Conservation (phyloP, 805 yeast species). For the Candida rishiriensis region DNA sequence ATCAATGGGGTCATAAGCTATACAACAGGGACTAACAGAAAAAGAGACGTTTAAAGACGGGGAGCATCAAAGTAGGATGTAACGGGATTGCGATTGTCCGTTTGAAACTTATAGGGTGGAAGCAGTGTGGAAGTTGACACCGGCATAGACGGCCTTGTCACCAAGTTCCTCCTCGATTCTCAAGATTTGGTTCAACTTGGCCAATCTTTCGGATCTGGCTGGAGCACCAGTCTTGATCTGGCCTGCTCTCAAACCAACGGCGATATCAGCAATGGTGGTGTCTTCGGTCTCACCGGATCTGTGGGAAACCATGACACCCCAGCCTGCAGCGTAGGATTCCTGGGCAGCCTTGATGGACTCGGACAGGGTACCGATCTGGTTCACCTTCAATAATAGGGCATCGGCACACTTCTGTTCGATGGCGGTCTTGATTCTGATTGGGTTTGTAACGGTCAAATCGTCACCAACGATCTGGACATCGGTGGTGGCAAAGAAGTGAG, state of each 20-base stretch:
- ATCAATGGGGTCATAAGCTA: too few relatives aligned
- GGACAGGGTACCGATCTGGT: slow-evolving; percentile 96
- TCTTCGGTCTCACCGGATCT: slow-evolving; percentile 99
- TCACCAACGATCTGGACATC: slow-evolving; percentile 93
- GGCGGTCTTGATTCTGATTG: slow-evolving; percentile 89
- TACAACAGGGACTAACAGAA: too few relatives aligned
- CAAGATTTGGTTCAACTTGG: slow-evolving; percentile 96
- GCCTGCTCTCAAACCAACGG: slow-evolving; percentile 97
- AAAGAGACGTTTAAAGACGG: too few relatives aligned
- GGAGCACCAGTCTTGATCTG: slow-evolving; percentile 99
- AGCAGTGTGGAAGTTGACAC: slow-evolving; percentile 76
- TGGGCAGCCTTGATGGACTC: slow-evolving; percentile 97
- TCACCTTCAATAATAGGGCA: slow-evolving; percentile 93
- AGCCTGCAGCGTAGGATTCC: slow-evolving; percentile 90
- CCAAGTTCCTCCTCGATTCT: slow-evolving; percentile 99
- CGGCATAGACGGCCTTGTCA: slow-evolving; percentile 95
- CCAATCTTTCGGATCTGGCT: slow-evolving; percentile 99
- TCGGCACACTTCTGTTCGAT: slow-evolving; percentile 94
- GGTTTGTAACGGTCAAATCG: slow-evolving; percentile 98
- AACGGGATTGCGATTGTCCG: too few relatives aligned
- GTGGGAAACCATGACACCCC: slow-evolving; percentile 99
- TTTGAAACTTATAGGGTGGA: slow-evolving; percentile 23
- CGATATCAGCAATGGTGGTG: slow-evolving; percentile 94
- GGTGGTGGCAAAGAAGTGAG: slow-evolving; percentile 71
- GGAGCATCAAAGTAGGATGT: too few relatives aligned